These are phyloP conservation scores for Malus fusca DNA, from an alignment of 306 rosid genomes.

Conservation along the genomic window DNA sequence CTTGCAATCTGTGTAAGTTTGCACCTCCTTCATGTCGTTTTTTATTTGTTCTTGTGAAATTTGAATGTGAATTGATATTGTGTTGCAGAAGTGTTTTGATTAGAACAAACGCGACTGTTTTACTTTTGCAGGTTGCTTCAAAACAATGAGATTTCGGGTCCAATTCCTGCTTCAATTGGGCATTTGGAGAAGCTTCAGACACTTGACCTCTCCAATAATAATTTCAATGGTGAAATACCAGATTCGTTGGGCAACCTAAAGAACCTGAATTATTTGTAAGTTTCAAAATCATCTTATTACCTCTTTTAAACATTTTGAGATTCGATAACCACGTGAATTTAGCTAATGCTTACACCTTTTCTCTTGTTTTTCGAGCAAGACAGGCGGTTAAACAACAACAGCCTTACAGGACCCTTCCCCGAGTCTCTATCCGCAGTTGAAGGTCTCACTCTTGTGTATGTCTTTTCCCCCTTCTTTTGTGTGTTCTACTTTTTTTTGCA, in stretches of 20 bases:
- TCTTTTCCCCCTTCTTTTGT: slow-evolving; percentile 19
- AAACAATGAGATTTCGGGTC: slow-evolving; percentile 83
- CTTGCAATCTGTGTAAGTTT: slow-evolving; percentile 84
- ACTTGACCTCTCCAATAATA: slow-evolving; percentile 88
- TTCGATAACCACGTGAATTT: not conserved
- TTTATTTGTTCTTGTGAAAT: not conserved
- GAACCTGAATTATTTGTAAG: slow-evolving; percentile 90
- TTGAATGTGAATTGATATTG: not conserved
- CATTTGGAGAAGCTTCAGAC: slow-evolving; percentile 78
- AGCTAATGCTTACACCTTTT: slow-evolving; percentile 18
- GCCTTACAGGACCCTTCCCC: slow-evolving; percentile 83
- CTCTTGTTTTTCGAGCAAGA: slow-evolving; percentile 26
- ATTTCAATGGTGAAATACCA: slow-evolving; percentile 65
- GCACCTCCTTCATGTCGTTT: not conserved
- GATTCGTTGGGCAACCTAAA: slow-evolving; percentile 72
- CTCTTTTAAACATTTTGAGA: slow-evolving; percentile 4
- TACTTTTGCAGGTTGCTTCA: slow-evolving; percentile 67
- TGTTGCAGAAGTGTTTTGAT: not conserved
- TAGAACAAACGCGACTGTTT: not conserved
- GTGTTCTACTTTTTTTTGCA: not conserved
- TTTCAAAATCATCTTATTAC: slow-evolving; percentile 11
- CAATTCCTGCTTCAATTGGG: slow-evolving; percentile 71
- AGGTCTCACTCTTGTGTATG: slow-evolving; percentile 92
- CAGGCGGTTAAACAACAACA: slow-evolving; percentile 94
- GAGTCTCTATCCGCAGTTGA: slow-evolving; percentile 59